Conservation (phyloP, 257 asterid genomes). For the Solanum bulbocastanum region DNA sequence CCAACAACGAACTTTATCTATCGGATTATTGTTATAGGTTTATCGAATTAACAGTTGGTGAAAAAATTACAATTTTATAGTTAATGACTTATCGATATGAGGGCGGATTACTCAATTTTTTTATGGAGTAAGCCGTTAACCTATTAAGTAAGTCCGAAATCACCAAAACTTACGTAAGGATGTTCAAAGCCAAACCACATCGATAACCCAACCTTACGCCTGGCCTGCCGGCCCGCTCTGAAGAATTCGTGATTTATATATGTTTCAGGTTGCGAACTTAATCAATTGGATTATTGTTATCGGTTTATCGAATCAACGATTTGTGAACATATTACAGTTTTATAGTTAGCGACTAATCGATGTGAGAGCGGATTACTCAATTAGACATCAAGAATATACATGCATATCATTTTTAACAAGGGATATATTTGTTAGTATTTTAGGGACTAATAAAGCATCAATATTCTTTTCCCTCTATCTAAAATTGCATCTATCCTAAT, state of each 20-base stretch:
- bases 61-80: not conserved
- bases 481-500: not conserved
- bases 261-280: not conserved
- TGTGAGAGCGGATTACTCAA: not conserved
- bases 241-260: no score
- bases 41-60: not conserved
- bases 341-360: not conserved
- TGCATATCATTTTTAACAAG: not conserved
- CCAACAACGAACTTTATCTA: not conserved
- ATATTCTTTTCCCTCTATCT: not conserved
- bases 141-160: not conserved
- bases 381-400: no score
- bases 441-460: not conserved
- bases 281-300: not conserved
- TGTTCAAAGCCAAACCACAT: not conserved
- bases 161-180: not conserved
- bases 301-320: not conserved
- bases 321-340: not conserved
- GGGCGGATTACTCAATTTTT: no score
- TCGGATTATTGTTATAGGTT: not conserved
- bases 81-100: not conserved
- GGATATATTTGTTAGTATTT: not conserved
- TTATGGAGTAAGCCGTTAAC: not conserved
- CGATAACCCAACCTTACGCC: not conserved
- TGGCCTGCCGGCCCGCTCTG: no score